Evolutionary conservation across 805 yeast species (phyloP).

Genomic region (Lipomyces chichibuensis): DNA sequence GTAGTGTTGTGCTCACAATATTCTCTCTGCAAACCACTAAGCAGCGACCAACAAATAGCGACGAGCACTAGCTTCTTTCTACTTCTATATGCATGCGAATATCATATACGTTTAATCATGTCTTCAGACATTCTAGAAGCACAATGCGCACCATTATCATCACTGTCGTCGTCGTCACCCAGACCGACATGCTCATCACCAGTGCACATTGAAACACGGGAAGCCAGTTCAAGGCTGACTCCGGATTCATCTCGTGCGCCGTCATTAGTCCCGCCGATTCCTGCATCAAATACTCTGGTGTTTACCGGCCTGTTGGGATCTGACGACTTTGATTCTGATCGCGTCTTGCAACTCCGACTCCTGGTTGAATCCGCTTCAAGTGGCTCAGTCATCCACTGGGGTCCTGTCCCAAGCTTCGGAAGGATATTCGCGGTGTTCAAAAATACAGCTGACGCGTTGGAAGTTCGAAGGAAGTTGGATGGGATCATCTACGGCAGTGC

Average conservation of each 20-base stretch:
- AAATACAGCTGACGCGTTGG: slow-evolving; percentile 21
- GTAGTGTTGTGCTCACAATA: not conserved
- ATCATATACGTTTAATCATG: not conserved
- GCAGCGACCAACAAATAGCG: not conserved
- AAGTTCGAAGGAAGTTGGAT: slow-evolving; percentile 13
- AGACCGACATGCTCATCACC: not conserved
- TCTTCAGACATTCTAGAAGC: not conserved
- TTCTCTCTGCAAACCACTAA: not conserved
- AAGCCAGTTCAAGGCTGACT: not conserved
- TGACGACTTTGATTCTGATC: slow-evolving; percentile 15
- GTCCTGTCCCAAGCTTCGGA: slow-evolving; percentile 25
- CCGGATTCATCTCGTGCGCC: not conserved
- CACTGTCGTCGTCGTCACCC: not conserved
- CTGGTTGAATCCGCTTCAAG: not conserved
- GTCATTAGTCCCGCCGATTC: not conserved
- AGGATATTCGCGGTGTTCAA: slow-evolving; percentile 29
- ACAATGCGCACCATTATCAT: not conserved
- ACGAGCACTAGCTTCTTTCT: not conserved
- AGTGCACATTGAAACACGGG: not conserved
- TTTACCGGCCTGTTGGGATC: slow-evolving; percentile 14
- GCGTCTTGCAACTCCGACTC: not conserved
- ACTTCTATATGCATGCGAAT: not conserved
- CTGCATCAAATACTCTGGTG: slow-evolving; percentile 20
- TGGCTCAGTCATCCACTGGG: slow-evolving; percentile 28
- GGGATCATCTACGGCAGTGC: slow-evolving; percentile 7